Percentiles rank a stretch among this genome's conserved stretches.
phyloP scores from a whole-genome alignment of 345 rosid species.

The Pistacia integerrima region DNA sequence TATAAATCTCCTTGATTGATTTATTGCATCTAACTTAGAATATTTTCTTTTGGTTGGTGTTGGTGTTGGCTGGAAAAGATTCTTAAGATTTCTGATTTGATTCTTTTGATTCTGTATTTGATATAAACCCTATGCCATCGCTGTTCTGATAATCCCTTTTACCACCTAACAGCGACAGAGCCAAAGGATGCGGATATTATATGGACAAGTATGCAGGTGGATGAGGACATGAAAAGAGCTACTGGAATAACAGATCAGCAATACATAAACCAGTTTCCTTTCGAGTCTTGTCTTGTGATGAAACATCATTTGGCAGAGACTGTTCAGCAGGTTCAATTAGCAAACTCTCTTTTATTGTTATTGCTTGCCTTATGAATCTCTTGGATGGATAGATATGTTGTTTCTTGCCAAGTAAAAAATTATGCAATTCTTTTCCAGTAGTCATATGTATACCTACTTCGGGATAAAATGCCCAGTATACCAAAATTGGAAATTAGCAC shows the following conservation, averaged over 20 bases:
- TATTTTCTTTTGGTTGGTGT: background rate
- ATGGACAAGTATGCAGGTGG: conserved; percentile 91
- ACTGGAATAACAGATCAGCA: conserved; percentile 79
- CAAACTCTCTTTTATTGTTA: conserved; percentile 1
- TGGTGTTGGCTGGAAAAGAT: background rate
- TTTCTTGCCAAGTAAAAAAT: conserved; percentile 7
- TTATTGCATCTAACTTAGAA: conserved; percentile 3
- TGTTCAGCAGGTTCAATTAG: conserved; percentile 60
- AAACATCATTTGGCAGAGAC: conserved; percentile 98
- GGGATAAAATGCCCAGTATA: background rate
- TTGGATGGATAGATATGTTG: conserved; percentile 1
- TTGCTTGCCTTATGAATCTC: background rate
- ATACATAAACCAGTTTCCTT: conserved; percentile 84
- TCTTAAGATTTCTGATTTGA: background rate
- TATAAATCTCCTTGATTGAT: background rate
- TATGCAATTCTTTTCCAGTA: background rate
- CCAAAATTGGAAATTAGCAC: background rate
- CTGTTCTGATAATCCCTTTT: conserved; percentile 5
- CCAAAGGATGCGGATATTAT: conserved; percentile 83
- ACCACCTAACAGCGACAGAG: conserved; percentile 59
- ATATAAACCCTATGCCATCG: background rate
- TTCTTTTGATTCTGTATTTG: background rate
- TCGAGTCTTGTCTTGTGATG: conserved; percentile 95
- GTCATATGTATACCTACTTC: background rate
- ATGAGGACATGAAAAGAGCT: conserved; percentile 71